Percentiles rank a stretch among this genome's conserved stretches.
Conservation (phyloP, 495 filamentous ascomycete genomes). For the Neurospora sp. region DNA sequence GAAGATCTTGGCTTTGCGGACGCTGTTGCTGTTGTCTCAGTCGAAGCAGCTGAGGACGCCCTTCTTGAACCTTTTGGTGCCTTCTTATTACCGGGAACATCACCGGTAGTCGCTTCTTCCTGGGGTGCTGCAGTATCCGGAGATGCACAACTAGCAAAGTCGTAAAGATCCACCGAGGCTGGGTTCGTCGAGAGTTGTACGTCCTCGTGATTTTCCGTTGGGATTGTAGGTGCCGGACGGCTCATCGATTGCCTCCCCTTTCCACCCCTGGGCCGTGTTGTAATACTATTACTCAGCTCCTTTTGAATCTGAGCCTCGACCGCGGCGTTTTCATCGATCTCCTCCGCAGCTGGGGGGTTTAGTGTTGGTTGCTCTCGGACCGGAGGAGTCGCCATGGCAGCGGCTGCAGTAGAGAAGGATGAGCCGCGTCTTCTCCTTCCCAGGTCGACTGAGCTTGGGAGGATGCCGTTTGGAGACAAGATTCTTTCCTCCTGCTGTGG, state of each 20-base stretch:
- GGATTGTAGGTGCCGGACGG: neutral
- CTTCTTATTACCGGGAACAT: neutral
- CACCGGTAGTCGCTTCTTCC: neutral
- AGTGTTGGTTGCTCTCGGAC: neutral
- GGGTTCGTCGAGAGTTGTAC: neutral
- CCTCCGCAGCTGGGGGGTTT: neutral
- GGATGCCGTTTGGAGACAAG: neutral
- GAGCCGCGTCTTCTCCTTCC: neutral
- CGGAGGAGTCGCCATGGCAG: neutral
- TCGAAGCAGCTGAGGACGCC: conserved; percentile 3
- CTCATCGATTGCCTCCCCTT: neutral
- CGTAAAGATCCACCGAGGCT: conserved; percentile 22
- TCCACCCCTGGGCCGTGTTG: neutral
- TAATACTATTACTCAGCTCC: neutral
- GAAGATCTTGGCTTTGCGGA: conserved; percentile 10
- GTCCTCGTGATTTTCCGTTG: neutral
- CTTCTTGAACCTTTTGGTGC: conserved; percentile 5
- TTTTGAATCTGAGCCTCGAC: neutral
- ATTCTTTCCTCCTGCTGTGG: neutral
- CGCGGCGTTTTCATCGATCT: neutral
- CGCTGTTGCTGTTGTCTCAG: neutral
- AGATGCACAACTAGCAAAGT: conserved; percentile 24
- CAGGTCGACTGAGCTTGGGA: neutral
- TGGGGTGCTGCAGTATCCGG: conserved; percentile 6
- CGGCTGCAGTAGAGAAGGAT: neutral